Percentiles rank a stretch among this genome's conserved stretches.
Evolutionary conservation across 176 grass and related monocot genomes (phyloP).

Genomic region (Chloris gayana): DNA sequence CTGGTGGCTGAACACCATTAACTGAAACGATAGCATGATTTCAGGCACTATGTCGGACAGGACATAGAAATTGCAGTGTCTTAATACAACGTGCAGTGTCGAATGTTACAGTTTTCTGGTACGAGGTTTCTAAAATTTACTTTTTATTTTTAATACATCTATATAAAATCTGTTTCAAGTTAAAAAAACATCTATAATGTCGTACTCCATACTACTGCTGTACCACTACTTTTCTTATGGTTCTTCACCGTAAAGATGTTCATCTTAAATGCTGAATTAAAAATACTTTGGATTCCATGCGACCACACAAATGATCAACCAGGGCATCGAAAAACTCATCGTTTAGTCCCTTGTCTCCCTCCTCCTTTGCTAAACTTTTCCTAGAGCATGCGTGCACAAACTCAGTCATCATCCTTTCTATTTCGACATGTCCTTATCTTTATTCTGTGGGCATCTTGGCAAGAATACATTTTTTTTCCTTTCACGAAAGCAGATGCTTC

Average conservation of each 20-base stretch:
- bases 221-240: background rate
- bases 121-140: too few relatives aligned
- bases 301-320: background rate
- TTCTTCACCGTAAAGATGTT: background rate
- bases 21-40: too few relatives aligned
- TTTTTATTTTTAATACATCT: too few relatives aligned
- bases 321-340: background rate
- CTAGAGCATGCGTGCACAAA: background rate
- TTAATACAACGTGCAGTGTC: too few relatives aligned
- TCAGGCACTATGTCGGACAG: too few relatives aligned
- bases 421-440: slow-evolving; percentile 18
- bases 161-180: too few relatives aligned
- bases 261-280: background rate
- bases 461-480: background rate
- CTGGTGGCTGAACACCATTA: too few relatives aligned
- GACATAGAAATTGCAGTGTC: too few relatives aligned
- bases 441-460: background rate
- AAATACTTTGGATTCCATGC: background rate
- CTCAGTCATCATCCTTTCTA: slow-evolving; percentile 12
- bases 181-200: too few relatives aligned
- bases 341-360: background rate
- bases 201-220: background rate
- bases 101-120: too few relatives aligned
- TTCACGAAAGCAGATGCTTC: background rate
- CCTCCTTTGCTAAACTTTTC: background rate